Conservation (phyloP, 2,329 filamentous ascomycete species). For the Ploettnerulaceae sp. region DNA sequence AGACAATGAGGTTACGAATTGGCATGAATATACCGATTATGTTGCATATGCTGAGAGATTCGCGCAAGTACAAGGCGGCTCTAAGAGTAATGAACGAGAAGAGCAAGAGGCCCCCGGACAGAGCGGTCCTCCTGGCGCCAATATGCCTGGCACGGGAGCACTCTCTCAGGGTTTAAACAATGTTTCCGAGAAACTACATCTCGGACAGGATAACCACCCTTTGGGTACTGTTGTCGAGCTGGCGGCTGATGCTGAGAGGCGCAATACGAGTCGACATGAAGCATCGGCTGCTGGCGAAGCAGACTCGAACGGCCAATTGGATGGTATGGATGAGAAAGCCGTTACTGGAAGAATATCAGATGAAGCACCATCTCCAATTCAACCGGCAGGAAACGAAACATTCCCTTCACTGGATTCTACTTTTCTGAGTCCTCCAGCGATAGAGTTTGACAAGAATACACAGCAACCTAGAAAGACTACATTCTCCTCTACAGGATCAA, state of each 20-base stretch:
- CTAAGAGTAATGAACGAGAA: conserved; percentile 32
- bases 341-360: conserved; percentile 17
- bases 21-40: conserved; percentile 68
- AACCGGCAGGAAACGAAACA: conserved; percentile 40
- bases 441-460: conserved; percentile 23
- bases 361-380: conserved; percentile 41
- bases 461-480: conserved; percentile 49
- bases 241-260: conserved; percentile 25
- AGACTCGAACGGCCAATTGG: conserved; percentile 22
- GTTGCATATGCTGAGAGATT: conserved; percentile 72
- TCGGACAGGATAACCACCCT: conserved; percentile 21
- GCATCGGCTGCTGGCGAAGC: conserved; percentile 14
- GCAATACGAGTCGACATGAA: conserved; percentile 20
- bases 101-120: conserved; percentile 30
- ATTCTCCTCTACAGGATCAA: conserved; percentile 41
- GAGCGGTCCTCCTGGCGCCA: conserved; percentile 32
- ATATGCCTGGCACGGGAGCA: conserved; percentile 9
- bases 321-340: conserved; percentile 27
- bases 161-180: conserved; percentile 20
- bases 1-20: conserved; percentile 87
- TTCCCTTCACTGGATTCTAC: conserved; percentile 44
- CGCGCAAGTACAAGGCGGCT: conserved; percentile 39
- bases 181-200: conserved; percentile 26
- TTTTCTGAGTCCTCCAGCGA: conserved; percentile 18
- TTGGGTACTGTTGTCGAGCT: conserved; percentile 28